Percentiles rank a stretch among this genome's conserved stretches.
Evolutionary conservation across 2,329 filamentous ascomycete genomes (phyloP).

Genomic region (Teratosphaeria epicoccoides): DNA sequence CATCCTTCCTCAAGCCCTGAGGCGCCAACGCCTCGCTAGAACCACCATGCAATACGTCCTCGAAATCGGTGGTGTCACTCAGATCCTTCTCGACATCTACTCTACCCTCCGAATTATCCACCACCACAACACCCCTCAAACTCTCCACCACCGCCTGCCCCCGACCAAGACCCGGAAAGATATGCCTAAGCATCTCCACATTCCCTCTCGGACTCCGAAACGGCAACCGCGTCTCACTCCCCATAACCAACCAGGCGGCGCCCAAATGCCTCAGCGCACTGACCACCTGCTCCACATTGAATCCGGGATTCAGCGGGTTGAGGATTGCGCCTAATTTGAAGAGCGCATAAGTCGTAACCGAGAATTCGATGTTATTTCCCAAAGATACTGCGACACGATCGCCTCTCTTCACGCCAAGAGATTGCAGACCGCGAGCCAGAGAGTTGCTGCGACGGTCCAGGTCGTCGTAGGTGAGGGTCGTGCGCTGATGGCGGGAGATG

Average conservation of each 20-base stretch:
- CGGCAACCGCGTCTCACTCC: slow-evolving; percentile 76
- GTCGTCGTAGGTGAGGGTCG: slow-evolving; percentile 58
- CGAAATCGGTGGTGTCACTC: slow-evolving; percentile 35
- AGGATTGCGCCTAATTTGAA: slow-evolving; percentile 92
- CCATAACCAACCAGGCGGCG: slow-evolving; percentile 66
- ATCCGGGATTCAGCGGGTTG: slow-evolving; percentile 83
- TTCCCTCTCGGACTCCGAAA: slow-evolving; percentile 52
- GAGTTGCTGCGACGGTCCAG: slow-evolving; percentile 69
- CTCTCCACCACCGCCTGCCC: slow-evolving; percentile 50
- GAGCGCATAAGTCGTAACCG: slow-evolving; percentile 73
- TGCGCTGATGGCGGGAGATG: slow-evolving; percentile 51
- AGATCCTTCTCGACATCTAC: slow-evolving; percentile 37
- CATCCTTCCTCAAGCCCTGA: slow-evolving; percentile 46
- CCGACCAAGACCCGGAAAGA: slow-evolving; percentile 17
- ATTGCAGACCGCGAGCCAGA: slow-evolving; percentile 57
- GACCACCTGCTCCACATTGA: slow-evolving; percentile 68
- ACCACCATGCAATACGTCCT: slow-evolving; percentile 30
- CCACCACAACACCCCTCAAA: slow-evolving; percentile 59
- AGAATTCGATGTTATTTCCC: slow-evolving; percentile 77
- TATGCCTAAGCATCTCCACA: slow-evolving; percentile 43
- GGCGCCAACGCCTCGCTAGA: slow-evolving; percentile 33
- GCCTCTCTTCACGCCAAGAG: slow-evolving; percentile 65
- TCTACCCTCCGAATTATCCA: slow-evolving; percentile 62
- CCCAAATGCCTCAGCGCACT: slow-evolving; percentile 68
- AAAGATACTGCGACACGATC: slow-evolving; percentile 77